phyloP scores from a whole-genome alignment of 1,284 basidiomycete genomes.

The Coniferiporia weirii region DNA sequence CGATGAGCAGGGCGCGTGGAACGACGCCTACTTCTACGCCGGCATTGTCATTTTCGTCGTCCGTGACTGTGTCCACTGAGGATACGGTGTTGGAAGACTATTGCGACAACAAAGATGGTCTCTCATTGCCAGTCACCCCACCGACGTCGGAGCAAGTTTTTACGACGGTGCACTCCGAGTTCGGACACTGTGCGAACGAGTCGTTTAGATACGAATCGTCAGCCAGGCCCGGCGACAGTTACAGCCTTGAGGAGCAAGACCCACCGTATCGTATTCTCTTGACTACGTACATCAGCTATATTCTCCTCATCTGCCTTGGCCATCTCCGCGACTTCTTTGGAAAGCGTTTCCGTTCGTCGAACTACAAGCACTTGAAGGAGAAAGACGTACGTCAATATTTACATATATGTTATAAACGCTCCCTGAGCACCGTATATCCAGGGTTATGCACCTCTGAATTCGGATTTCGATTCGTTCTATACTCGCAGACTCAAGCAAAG shows the following conservation, averaged over 20 bases:
- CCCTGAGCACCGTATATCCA: slow-evolving; percentile 29
- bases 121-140: slow-evolving; percentile 52
- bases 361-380: slow-evolving; percentile 81
- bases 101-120: slow-evolving; percentile 39
- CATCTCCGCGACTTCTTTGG: slow-evolving; percentile 96
- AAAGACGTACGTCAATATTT: slow-evolving; percentile 55
- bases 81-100: slow-evolving; percentile 5
- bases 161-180: slow-evolving; percentile 76
- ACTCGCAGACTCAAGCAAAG: slow-evolving; percentile 92
- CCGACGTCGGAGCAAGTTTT: slow-evolving; percentile 75
- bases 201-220: slow-evolving; percentile 67
- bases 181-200: slow-evolving; percentile 77
- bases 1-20: slow-evolving; percentile 11
- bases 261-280: slow-evolving; percentile 89
- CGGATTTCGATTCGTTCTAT: slow-evolving; percentile 99
- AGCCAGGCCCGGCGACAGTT: slow-evolving; percentile 42
- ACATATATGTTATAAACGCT: not conserved
- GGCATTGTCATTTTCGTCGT: slow-evolving; percentile 15
- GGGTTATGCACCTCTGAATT: slow-evolving; percentile 96
- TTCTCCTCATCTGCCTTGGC: slow-evolving; percentile 84
- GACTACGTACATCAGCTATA: slow-evolving; percentile 89
- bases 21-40: slow-evolving; percentile 15
- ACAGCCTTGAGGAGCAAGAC: slow-evolving; percentile 60
- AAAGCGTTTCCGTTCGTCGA: slow-evolving; percentile 70
- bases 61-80: slow-evolving; percentile 10